Conservation (phyloP, 2,329 filamentous ascomycete genomes). For the Apiospora phragmitis region DNA sequence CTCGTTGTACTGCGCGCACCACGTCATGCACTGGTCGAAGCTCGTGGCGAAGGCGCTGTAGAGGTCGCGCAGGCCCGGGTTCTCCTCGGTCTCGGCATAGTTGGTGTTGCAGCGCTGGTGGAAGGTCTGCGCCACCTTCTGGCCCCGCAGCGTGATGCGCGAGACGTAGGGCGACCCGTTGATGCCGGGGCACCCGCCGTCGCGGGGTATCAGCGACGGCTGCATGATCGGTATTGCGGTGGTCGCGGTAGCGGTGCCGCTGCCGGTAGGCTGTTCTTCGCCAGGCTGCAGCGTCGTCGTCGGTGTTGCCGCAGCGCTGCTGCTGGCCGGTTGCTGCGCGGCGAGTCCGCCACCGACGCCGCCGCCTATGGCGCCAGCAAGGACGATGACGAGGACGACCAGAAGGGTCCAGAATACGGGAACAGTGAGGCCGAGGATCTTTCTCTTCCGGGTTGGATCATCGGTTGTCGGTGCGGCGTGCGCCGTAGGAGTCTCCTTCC, state of each 20-base stretch:
- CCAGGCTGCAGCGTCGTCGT: background rate
- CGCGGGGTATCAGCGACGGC: background rate
- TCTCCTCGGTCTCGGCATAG: slow-evolving; percentile 18
- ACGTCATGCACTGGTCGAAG: slow-evolving; percentile 27
- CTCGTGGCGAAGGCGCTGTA: slow-evolving; percentile 27
- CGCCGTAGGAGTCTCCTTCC: background rate
- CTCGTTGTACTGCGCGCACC: slow-evolving; percentile 28
- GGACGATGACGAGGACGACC: slow-evolving; percentile 22
- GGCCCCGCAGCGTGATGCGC: slow-evolving; percentile 23
- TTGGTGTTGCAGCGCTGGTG: slow-evolving; percentile 26
- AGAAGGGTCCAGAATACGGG: slow-evolving; percentile 26
- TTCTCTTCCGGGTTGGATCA: background rate
- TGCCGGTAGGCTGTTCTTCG: background rate
- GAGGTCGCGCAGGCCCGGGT: slow-evolving; percentile 22
- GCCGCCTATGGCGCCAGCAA: slow-evolving; percentile 19
- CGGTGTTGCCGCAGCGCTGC: background rate
- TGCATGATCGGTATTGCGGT: background rate
- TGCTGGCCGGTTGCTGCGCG: background rate
- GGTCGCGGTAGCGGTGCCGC: background rate
- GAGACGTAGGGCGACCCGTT: slow-evolving; percentile 22
- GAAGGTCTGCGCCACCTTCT: slow-evolving; percentile 21
- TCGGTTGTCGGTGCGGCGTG: background rate
- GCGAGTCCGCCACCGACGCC: background rate
- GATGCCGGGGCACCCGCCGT: slow-evolving; percentile 19
- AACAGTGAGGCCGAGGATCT: slow-evolving; percentile 24